Conservation (phyloP, 768 basidiomycete species). For the Boletus pseudopeckii region DNA sequence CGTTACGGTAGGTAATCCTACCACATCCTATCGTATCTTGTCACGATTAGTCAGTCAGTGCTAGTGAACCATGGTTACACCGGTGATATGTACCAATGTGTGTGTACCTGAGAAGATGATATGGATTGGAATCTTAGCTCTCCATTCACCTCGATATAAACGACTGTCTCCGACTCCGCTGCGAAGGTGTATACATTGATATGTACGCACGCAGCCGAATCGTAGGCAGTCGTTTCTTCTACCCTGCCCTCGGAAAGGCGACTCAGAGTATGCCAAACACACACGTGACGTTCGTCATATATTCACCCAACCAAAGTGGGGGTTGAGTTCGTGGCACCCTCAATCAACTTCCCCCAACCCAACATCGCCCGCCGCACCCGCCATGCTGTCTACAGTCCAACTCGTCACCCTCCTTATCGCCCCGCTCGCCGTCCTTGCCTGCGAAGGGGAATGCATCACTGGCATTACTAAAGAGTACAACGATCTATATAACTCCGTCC, state of each 20-base stretch:
- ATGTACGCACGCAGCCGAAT: background rate
- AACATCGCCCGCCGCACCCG: conserved; percentile 7
- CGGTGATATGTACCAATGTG: background rate
- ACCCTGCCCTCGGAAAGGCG: background rate
- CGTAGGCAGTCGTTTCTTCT: background rate
- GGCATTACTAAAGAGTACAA: conserved; percentile 56
- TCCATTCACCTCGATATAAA: background rate
- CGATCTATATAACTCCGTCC: conserved; percentile 44
- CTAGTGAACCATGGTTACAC: background rate
- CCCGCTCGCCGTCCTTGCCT: conserved; percentile 46
- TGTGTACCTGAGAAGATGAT: background rate
- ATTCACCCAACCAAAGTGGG: background rate
- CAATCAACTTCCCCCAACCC: background rate
- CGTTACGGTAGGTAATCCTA: conserved; percentile 3
- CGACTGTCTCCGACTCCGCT: background rate
- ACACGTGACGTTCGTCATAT: conserved; percentile 19
- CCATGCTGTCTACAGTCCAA: conserved; percentile 22
- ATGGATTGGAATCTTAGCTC: background rate
- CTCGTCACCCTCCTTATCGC: conserved; percentile 26
- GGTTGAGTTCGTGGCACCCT: background rate
- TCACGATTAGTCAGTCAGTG: background rate
- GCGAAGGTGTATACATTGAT: background rate
- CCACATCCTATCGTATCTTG: background rate
- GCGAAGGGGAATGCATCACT: conserved; percentile 68
- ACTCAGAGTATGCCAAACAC: conserved; percentile 5